Percentiles rank a stretch among this genome's conserved stretches.
Conservation (phyloP, 2,329 filamentous ascomycete species). For the Cadophora luteo-olivacea region DNA sequence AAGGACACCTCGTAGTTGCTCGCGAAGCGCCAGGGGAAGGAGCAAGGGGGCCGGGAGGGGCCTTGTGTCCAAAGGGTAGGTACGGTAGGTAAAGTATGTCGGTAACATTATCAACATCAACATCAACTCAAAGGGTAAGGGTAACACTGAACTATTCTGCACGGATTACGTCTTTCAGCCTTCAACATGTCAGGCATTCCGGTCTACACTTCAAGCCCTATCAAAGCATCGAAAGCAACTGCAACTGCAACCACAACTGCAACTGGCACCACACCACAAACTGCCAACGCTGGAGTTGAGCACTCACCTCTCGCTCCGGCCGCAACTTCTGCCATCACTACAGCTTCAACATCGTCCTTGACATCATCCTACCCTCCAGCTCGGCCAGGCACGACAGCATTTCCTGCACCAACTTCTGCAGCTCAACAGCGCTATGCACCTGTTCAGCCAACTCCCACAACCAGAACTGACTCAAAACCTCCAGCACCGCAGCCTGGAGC, state of each 20-base stretch:
- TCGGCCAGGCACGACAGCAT: constrained; percentile 57
- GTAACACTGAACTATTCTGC: background rate
- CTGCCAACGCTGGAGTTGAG: constrained; percentile 39
- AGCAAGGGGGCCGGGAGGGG: too few species aligned
- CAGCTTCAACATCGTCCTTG: constrained; percentile 42
- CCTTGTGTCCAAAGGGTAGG: background rate
- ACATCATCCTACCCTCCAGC: constrained; percentile 48
- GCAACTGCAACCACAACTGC: too few species aligned
- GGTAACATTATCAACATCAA: background rate
- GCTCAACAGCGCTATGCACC: constrained; percentile 45
- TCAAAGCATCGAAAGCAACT: constrained; percentile 59
- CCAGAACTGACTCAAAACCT: constrained; percentile 49
- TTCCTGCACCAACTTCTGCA: constrained; percentile 49
- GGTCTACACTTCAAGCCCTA: constrained; percentile 64
- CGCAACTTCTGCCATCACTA: constrained; percentile 37
- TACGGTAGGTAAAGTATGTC: too few species aligned
- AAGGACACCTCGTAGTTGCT: background rate
- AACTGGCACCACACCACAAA: constrained; percentile 56
- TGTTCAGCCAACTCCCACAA: constrained; percentile 53
- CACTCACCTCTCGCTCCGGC: constrained; percentile 34
- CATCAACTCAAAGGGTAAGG: background rate
- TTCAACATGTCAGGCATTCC: constrained; percentile 65
- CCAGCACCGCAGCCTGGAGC: constrained; percentile 65
- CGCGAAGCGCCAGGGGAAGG: background rate
- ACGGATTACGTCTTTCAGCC: background rate